These are phyloP conservation scores for Phytophthora nicotianae DNA, from an alignment of 352 stramenopile genomes.

Conservation along the genomic window DNA sequence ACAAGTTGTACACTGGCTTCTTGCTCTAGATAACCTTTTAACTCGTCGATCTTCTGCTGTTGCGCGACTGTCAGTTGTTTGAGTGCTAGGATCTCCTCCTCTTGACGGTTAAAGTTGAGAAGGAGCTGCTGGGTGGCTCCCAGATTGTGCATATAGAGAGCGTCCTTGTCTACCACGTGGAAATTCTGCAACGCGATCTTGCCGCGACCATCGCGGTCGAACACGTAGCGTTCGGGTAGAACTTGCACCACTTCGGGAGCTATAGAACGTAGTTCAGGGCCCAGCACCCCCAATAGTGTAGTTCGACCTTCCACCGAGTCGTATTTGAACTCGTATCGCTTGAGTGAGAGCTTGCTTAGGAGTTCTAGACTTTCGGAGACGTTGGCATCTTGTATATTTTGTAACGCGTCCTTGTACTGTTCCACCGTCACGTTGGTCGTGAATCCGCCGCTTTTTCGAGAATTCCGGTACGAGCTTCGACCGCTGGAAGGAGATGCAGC, in stretches of 20 bases:
- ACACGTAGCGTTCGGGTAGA: conserved; percentile 58
- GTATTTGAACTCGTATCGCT: conserved; percentile 83
- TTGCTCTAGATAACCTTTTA: conserved; percentile 62
- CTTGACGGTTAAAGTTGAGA: conserved; percentile 32
- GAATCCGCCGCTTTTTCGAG: conserved; percentile 22
- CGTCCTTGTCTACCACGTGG: conserved; percentile 87
- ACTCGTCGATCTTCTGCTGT: conserved; percentile 40
- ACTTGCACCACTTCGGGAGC: conserved; percentile 80
- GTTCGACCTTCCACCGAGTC: conserved; percentile 69
- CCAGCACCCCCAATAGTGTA: conserved; percentile 71
- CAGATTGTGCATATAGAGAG: conserved; percentile 93
- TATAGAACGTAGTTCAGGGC: conserved; percentile 56
- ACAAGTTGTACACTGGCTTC: conserved; percentile 70
- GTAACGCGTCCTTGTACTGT: conserved; percentile 54
- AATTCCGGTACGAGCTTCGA: conserved; percentile 38
- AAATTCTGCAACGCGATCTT: conserved; percentile 83
- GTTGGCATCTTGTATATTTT: conserved; percentile 53
- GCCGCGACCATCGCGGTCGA: conserved; percentile 49
- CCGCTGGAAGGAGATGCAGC: neutral
- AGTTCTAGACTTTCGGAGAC: conserved; percentile 51
- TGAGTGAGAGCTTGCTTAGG: conserved; percentile 55
- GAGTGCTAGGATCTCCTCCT: conserved; percentile 42
- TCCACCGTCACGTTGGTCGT: conserved; percentile 48
- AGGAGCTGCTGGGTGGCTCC: conserved; percentile 89
- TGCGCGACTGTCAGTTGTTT: conserved; percentile 31